Evolutionary conservation across 1,284 basidiomycete genomes (phyloP), one percentile per base, ranked within the genome.

Genomic region (Salmacisia buchloeana): DNA sequence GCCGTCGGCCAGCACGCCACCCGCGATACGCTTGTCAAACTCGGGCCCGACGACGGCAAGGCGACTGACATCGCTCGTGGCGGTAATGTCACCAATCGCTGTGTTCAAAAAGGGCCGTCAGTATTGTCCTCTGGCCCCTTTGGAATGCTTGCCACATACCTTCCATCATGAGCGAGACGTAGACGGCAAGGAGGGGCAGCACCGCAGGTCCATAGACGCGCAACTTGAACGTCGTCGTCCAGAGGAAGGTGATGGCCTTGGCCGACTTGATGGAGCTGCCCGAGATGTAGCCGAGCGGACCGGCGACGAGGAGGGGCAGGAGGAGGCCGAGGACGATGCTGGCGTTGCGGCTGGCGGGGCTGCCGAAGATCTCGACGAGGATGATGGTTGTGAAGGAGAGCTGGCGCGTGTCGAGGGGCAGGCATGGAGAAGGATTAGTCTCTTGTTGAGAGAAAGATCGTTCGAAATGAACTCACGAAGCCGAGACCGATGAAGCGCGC

Each of bases 401-500:
- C 10, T 38, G 36, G 36, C n/a, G 36, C 36, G n/a, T 38, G n/a
- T n/a, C 10, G n/a, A n/a, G 12, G n/a, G 36, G n/a, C 10, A 38
- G 10, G 12, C 12, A 12, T 10, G 35, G 9, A 38, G 15, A 15
- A 38, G 15, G 35, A 38, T 7, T 9, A 38, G 35, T 38, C 9
- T 7, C 35, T 38, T 38, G 35, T 38, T 38, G 41, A 7, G 41
- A 43, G 41, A n/a, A n/a, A n/a, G n/a, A n/a, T n/a, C n/a, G n/a
- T n/a, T n/a, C n/a, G n/a, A n/a, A n/a, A n/a, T n/a, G n/a, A n/a
- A 43, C 41, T 43, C 41, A 43, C 41, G 83, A 93, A 92, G 0
- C 91, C 91, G 35, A 93, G 85, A 2, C 91, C 89, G 56, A 92
- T 87, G 80, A 90, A 91, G 72, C 90, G 85, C 0, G 89, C 87